These are phyloP conservation scores for Xylaria venustula DNA, from an alignment of 495 filamentous ascomycete genomes.

Conservation along the genomic window DNA sequence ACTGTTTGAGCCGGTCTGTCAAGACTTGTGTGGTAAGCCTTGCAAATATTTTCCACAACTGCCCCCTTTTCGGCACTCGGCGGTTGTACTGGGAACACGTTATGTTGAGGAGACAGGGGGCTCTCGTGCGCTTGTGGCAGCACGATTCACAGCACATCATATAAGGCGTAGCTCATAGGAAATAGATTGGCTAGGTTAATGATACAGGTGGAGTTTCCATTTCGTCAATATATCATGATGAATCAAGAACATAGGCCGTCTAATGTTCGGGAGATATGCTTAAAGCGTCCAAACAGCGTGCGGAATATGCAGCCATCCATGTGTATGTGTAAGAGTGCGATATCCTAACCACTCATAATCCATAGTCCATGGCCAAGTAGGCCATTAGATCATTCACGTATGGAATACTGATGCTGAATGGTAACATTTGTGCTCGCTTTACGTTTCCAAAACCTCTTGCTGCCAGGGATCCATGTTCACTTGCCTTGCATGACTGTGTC, in stretches of 20 bases:
- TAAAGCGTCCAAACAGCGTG: not conserved
- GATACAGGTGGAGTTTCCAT: not conserved
- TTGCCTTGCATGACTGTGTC: not conserved
- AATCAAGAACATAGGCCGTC: not conserved
- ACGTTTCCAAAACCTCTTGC: not conserved
- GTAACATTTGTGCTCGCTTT: not conserved
- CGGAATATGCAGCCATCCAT: not conserved
- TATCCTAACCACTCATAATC: not conserved
- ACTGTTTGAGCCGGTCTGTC: too few species aligned
- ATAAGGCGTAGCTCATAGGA: not conserved
- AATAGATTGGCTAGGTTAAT: not conserved
- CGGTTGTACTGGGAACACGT: not conserved
- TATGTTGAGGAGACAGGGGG: not conserved
- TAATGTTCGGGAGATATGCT: not conserved
- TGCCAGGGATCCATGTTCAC: not conserved
- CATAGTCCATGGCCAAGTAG: not conserved
- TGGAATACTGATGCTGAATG: too few species aligned
- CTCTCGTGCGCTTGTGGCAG: not conserved
- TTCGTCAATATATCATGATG: not conserved
- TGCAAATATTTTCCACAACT: constrained; percentile 1
- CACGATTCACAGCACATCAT: not conserved
- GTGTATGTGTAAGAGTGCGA: not conserved
- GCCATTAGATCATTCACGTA: too few species aligned
- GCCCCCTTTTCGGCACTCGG: not conserved
- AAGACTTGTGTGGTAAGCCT: not conserved